Evolutionary conservation across 23 red algal genomes (phyloP), one percentile per base, ranked within the genome.

Genomic region (Gracilaria vermiculophylla): DNA sequence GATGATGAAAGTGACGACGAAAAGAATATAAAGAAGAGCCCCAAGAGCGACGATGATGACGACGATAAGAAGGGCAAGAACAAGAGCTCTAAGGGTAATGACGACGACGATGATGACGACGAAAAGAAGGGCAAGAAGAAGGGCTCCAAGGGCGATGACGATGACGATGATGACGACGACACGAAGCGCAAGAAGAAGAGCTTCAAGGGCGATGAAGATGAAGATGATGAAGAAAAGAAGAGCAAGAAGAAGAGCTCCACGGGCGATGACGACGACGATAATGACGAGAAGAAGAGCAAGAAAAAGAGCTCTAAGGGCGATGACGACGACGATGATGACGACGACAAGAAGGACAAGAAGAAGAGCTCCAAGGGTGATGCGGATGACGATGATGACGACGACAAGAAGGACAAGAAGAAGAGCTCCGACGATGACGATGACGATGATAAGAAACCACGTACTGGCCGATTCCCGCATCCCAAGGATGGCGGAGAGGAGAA

Each of bases 321-420:
- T 28, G 67, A 48, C 17, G 67, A 47, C 15, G 67, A 73, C 17
- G 40, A 73, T 4, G 40, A 73, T 5, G 31, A 73, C 28, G n/a
- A 73, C 32, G 13, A 9, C 1, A 15, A 34, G 11, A 73, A 73
- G 67, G 40, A 19, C 67, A 47, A 70, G 15, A 42, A 33, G 7
- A 66, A 70, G 37, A 14, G 34, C 17, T 31, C 24, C 34, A 34
- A 70, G 13, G 64, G 42, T 27, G 64, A 48, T 11, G 67, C 24
- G 5, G 67, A 73, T 29, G 67, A 73, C 37, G 42, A 73, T 16
- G 67, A 73, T 28, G 67, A 48, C 67, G 67, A 64, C 29, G 58
- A 64, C 29, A 17, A 64, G 23, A 61, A 61, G 29, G 29, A 28
- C 8, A 10, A 14, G 9, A 64, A 35, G 58, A 36, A 36, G 20